These are phyloP conservation scores for Pseudoneurospora amorphoporcata DNA, from an alignment of 495 filamentous ascomycete genomes.

Conservation along the genomic window DNA sequence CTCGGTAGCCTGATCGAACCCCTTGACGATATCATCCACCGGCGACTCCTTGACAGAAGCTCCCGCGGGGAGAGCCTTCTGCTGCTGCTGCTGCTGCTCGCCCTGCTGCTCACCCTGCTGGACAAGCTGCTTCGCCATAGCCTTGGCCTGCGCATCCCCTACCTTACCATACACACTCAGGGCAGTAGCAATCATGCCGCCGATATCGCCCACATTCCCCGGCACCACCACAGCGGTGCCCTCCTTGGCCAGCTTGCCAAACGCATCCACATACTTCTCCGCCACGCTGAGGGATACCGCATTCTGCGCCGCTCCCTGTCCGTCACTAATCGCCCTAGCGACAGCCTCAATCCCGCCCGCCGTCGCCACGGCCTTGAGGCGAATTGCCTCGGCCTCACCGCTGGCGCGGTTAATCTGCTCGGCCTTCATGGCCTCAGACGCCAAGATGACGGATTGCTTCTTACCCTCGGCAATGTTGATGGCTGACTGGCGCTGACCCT, in stretches of 20 bases:
- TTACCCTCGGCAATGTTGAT: conserved; percentile 97
- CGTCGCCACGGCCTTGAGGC: conserved; percentile 75
- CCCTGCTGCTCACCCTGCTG: conserved; percentile 16
- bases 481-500: conserved; percentile 89
- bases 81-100: conserved; percentile 11
- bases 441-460: conserved; percentile 92
- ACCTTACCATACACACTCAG: conserved; percentile 95
- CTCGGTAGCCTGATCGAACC: not conserved
- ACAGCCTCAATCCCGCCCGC: conserved; percentile 82
- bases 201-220: conserved; percentile 94
- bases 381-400: conserved; percentile 90
- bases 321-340: conserved; percentile 56
- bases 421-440: conserved; percentile 79
- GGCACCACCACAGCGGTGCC: conserved; percentile 91
- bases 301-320: conserved; percentile 61
- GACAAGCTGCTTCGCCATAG: conserved; percentile 43
- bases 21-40: not conserved
- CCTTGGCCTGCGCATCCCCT: conserved; percentile 67
- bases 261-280: conserved; percentile 97
- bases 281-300: conserved; percentile 81
- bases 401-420: conserved; percentile 86
- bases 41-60: not conserved
- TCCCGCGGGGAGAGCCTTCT: not conserved
- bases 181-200: conserved; percentile 92
- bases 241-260: conserved; percentile 82